Percentiles rank a stretch among this genome's conserved stretches.
Conservation (phyloP, 352 stramenopile genomes). For the Globisporangium uncinulatum region DNA sequence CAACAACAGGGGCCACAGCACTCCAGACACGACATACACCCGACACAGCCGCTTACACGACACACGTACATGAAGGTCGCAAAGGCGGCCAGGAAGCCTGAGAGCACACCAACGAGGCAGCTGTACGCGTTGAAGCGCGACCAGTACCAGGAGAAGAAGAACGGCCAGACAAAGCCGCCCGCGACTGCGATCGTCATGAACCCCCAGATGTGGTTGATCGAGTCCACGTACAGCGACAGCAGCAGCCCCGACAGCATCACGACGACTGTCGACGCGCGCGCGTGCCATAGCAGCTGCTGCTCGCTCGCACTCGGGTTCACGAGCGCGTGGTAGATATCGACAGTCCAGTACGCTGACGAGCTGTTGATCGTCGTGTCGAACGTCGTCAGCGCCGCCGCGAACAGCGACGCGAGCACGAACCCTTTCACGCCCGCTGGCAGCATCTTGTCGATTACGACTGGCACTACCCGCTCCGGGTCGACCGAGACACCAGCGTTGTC, state of each 20-base stretch:
- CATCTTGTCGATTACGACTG: conserved; percentile 72
- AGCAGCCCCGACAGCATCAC: conserved; percentile 56
- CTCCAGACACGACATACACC: background rate
- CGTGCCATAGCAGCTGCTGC: conserved; percentile 56
- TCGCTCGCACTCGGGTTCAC: conserved; percentile 54
- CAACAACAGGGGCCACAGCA: conserved; percentile 4
- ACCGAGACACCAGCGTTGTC: conserved; percentile 34
- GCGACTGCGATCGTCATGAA: conserved; percentile 76
- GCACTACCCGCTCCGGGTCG: conserved; percentile 70
- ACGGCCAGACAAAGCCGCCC: conserved; percentile 62
- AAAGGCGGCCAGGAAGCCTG: conserved; percentile 47
- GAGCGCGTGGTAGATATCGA: conserved; percentile 77
- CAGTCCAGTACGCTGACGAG: conserved; percentile 73
- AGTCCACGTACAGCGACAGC: conserved; percentile 61
- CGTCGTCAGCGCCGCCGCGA: conserved; percentile 69
- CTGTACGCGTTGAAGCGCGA: conserved; percentile 65
- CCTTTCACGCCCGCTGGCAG: conserved; percentile 56
- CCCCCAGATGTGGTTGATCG: conserved; percentile 78
- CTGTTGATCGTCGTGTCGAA: conserved; percentile 82
- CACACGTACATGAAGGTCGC: conserved; percentile 60
- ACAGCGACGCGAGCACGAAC: conserved; percentile 60
- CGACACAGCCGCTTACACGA: background rate
- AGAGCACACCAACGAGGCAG: conserved; percentile 45
- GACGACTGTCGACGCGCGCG: conserved; percentile 44
- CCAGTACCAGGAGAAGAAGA: conserved; percentile 84